Evolutionary conservation across 2,329 filamentous ascomycete species (phyloP), one percentile per base, ranked within the genome.

Genomic region (Aspergillus tamarii): DNA sequence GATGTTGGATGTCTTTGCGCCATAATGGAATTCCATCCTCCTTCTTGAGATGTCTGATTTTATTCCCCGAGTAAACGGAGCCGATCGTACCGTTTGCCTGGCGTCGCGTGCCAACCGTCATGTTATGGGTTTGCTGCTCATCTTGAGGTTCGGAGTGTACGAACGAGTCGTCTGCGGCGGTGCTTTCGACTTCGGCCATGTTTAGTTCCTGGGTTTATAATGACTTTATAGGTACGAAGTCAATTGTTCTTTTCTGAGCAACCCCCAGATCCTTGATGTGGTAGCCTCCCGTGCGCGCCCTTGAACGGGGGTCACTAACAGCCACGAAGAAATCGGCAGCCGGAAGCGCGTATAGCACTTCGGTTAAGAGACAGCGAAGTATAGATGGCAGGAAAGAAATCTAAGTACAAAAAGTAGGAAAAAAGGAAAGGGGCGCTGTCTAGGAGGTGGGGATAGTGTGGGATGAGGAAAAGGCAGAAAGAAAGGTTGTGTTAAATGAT

Each of bases 1-100:
- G 85, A 70, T 85, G 88, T 75, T 89, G 87, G 57, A 89, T 89
- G 73, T 89, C 87, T 74, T 87, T 88, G 72, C 87, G 84, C 87
- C 87, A 89, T 1, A 89, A 79, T 23, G 87, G 87, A 50, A 88
- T 87, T 59, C 87, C 87, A 72, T 89, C 87, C 67, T 89, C 87
- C 72, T 89, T 89, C 78, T 89, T 89, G 60, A 89, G 77, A 70
- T 89, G 87, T 63, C 85, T 79, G 67, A 89, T 88, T 79, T 89
- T 89, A 75, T 89, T 89, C 26, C 87, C 88, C 23, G 87, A 89
- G 74, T 89, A 89, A 26, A 89, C 87, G 0, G 87, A 89, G 6
- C 87, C 88, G 57, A 89, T 87, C 60, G 85, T 88, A 60, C 87
- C 87, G 72, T 88, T 89, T 32, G 87, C 85, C 76, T 89, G 88